Evolutionary conservation across 2,329 filamentous ascomycete genomes (phyloP).

Genomic region (Xylariaceae sp.): DNA sequence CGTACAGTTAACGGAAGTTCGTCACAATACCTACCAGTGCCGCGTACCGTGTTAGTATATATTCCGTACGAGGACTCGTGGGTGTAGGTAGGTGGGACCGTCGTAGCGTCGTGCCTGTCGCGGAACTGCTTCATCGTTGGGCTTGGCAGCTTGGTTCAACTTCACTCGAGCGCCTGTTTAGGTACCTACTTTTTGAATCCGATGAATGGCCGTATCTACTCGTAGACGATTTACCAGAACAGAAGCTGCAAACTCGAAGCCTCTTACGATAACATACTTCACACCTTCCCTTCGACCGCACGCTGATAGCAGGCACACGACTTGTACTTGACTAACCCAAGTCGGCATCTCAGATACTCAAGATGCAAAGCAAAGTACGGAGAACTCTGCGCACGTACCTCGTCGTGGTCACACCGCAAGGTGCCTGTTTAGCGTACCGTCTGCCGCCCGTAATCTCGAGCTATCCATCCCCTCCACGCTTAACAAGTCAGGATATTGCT

Average conservation of each 20-base stretch:
- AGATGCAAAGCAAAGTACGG: background rate
- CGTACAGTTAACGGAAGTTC: no score
- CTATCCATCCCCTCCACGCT: background rate
- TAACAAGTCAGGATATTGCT: background rate
- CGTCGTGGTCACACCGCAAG: background rate
- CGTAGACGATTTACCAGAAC: no score
- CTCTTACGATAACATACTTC: no score
- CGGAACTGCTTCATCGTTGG: slow-evolving; percentile 14
- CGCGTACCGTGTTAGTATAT: no score
- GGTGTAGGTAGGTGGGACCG: background rate
- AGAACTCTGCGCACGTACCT: background rate
- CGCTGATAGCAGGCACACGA: no score
- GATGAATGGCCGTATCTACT: no score
- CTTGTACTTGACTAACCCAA: no score
- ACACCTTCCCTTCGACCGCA: no score
- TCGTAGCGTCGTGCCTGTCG: slow-evolving; percentile 13
- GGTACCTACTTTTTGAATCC: background rate
- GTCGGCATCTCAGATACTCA: no score
- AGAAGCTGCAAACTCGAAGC: no score
- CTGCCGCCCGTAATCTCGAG: background rate
- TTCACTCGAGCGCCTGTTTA: background rate
- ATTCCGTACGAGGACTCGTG: background rate
- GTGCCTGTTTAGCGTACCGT: background rate
- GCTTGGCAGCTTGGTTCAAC: slow-evolving; percentile 12
- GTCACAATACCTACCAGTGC: no score